phyloP scores from a whole-genome alignment of 768 basidiomycete genomes.

The Lentinus brumalis region DNA sequence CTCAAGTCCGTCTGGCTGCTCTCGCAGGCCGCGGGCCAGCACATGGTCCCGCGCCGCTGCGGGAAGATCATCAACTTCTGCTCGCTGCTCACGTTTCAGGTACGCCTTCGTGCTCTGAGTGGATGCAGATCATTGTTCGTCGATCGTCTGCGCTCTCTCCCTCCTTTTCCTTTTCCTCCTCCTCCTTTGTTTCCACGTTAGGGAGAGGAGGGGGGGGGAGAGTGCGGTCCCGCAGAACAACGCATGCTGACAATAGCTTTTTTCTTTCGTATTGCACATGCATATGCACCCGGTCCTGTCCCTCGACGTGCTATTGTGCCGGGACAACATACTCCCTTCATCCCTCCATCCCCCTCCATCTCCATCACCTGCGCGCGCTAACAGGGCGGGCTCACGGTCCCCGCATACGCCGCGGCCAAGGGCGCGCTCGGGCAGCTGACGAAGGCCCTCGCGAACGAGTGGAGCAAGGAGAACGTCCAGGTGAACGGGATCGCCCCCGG shows the following conservation, averaged over 20 bases:
- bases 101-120: constrained; percentile 1
- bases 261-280: not conserved
- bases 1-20: constrained; percentile 87
- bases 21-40: constrained; percentile 81
- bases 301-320: not conserved
- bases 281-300: not conserved
- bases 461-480: constrained; percentile 85
- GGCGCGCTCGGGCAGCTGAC: constrained; percentile 85
- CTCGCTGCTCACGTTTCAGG: constrained; percentile 47
- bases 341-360: too few species aligned
- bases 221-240: not conserved
- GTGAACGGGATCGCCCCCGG: constrained; percentile 90
- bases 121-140: not conserved
- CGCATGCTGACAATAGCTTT: not conserved
- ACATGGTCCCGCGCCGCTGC: constrained; percentile 79
- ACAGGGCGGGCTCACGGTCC: constrained; percentile 69
- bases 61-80: constrained; percentile 75
- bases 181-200: not conserved
- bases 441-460: constrained; percentile 91
- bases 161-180: not conserved
- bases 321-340: too few species aligned
- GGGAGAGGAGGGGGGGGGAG: not conserved
- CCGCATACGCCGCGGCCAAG: constrained; percentile 91
- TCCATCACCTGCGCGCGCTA: not conserved
- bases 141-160: not conserved